Evolutionary conservation across 257 asterid species (phyloP), one percentile per base, ranked within the genome.

Genomic region (Primulina eburnea): DNA sequence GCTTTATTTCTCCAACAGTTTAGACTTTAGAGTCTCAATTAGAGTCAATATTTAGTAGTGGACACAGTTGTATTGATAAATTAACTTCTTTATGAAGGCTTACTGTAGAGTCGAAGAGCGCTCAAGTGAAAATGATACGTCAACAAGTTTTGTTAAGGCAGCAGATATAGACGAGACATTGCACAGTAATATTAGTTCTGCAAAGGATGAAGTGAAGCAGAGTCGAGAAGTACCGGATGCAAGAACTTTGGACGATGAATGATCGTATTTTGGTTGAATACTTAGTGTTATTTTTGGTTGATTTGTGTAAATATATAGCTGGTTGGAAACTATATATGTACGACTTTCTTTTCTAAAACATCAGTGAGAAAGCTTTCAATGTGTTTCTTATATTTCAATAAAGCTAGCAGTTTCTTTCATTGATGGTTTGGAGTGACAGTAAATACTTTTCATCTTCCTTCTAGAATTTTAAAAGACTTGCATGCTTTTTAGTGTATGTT

Each of bases 41-140:
- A 24, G 38, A 34, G 38, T 30, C 33, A 4, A 30, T 30, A 30
- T 30, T 30, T 30, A 30, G 33, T 30, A 30, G 26, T 24, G 24
- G 24, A 21, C 24, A 17, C 14, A 18, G 20, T 40, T 21, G 26
- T 24, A 7, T 40, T 62, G 7, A 59, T 62, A 64, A 26, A 21
- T 73, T 30, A 29, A 64, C 55, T 72, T 35, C 60, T 68, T 62
- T 77, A 2, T 65, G 67, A 78, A 92, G 98, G 98, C 83, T 34
- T 90, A 92, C 70, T 80, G 82, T 67, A 80, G 89, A 76, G 97
- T 79, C 52, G 95, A 89, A n/a, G 95, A 86, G 69, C 64, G 56
- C 71, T 28, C 58, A 50, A 71, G 55, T 55, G 62, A 50, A 7
- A 65, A n/a, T 32, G 73, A 74, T 17, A 70, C 60, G 73, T 38